These are phyloP conservation scores for Tricholoma sp. DNA, from an alignment of 768 basidiomycete genomes.

Conservation along the genomic window DNA sequence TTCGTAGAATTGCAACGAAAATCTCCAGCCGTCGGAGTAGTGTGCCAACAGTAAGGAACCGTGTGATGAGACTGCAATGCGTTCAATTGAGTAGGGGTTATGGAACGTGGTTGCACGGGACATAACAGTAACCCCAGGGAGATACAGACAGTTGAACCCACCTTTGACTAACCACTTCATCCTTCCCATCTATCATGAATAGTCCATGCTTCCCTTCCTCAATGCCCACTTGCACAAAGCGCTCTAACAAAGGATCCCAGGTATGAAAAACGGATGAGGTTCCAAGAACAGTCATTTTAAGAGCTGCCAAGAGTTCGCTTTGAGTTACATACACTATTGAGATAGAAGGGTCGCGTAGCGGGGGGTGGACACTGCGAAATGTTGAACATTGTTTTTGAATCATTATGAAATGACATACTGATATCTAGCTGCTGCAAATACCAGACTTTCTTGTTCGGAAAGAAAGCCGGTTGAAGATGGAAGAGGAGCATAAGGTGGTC, in stretches of 20 bases:
- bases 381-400: constrained; percentile 1
- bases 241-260: constrained; percentile 55
- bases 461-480: constrained; percentile 50
- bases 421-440: constrained; percentile 54
- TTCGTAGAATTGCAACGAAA: constrained; percentile 40
- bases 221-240: constrained; percentile 46
- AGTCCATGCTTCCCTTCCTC: constrained; percentile 27
- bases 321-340: constrained; percentile 42
- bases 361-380: constrained; percentile 42
- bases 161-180: constrained; percentile 55
- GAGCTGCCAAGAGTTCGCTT: constrained; percentile 43
- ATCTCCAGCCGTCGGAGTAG: constrained; percentile 61
- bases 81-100: no score
- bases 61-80: constrained; percentile 42
- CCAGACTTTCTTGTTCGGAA: constrained; percentile 55
- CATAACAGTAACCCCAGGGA: no score
- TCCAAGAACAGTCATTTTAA: constrained; percentile 58
- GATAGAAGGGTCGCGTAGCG: constrained; percentile 30
- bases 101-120: no score
- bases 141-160: no score
- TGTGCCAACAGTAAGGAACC: constrained; percentile 67
- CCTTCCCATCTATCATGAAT: constrained; percentile 52
- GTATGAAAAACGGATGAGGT: constrained; percentile 59
- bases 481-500: constrained; percentile 24
- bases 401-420: constrained; percentile 37